Evolutionary conservation across 192 early-diverging fungal species (phyloP).

Genomic region (Rhizophagus clarus): DNA sequence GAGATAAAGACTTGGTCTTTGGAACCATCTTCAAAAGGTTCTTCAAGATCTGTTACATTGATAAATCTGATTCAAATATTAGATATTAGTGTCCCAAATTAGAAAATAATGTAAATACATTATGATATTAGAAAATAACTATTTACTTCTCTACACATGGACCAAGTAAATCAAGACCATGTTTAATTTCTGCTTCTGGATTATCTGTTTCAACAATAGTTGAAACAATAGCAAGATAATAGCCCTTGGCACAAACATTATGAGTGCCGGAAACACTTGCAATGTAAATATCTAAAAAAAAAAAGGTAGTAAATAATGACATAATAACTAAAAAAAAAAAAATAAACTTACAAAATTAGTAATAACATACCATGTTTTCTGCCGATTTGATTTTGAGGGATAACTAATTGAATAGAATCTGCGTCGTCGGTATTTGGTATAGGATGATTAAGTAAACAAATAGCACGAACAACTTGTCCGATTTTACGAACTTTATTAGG

Average conservation of each 20-base stretch:
- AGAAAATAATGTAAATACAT: not conserved
- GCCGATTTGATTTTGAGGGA: slow-evolving; percentile 96
- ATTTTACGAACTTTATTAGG: slow-evolving; percentile 75
- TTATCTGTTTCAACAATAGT: slow-evolving; percentile 91
- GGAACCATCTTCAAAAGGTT: slow-evolving; percentile 83
- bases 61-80: slow-evolving; percentile 64
- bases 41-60: slow-evolving; percentile 79
- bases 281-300: slow-evolving; percentile 83
- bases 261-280: slow-evolving; percentile 87
- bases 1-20: slow-evolving; percentile 86
- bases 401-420: slow-evolving; percentile 93
- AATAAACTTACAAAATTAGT: not conserved
- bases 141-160: slow-evolving; percentile 81
- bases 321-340: not conserved
- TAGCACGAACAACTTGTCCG: slow-evolving; percentile 91
- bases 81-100: not conserved
- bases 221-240: slow-evolving; percentile 95
- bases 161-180: slow-evolving; percentile 88
- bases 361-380: slow-evolving; percentile 63
- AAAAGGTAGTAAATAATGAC: not conserved
- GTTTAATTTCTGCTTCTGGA: slow-evolving; percentile 90
- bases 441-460: slow-evolving; percentile 90
- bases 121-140: slow-evolving; percentile 8
- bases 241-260: slow-evolving; percentile 87
- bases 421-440: slow-evolving; percentile 86